phyloP scores from a whole-genome alignment of 805 yeast genomes.

The Metschnikowia colocasiae region DNA sequence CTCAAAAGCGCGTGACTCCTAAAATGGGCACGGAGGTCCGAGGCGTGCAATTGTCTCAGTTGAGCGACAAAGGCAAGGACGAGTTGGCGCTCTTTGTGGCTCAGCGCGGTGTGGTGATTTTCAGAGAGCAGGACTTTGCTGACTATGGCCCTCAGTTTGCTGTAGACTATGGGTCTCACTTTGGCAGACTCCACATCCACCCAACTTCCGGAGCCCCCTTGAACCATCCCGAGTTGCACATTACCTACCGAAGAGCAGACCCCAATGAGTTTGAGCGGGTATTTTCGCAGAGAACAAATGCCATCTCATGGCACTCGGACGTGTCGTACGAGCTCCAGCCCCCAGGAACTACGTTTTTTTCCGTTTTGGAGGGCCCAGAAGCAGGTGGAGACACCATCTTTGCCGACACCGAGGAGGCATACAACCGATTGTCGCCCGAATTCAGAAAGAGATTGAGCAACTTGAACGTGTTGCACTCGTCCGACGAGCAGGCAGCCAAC shows the following conservation, averaged over 20 bases:
- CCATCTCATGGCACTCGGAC: constrained; percentile 65
- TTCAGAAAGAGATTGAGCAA: constrained; percentile 57
- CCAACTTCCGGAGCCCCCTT: constrained; percentile 71
- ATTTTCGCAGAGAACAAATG: constrained; percentile 28
- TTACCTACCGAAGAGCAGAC: constrained; percentile 20
- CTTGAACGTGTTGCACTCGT: constrained; percentile 65
- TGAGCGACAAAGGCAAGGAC: constrained; percentile 54
- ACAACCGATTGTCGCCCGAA: constrained; percentile 63
- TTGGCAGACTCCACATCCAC: constrained; percentile 70
- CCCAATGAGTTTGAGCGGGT: constrained; percentile 18
- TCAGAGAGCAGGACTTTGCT: constrained; percentile 60
- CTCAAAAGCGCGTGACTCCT: constrained; percentile 52
- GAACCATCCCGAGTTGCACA: constrained; percentile 23
- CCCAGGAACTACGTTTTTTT: constrained; percentile 66
- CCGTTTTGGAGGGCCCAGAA: constrained; percentile 54
- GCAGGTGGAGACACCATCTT: constrained; percentile 79
- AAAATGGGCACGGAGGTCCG: constrained; percentile 63
- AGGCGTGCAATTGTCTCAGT: constrained; percentile 56
- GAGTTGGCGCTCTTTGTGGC: constrained; percentile 69
- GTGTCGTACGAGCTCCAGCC: constrained; percentile 72
- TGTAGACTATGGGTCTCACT: constrained; percentile 56
- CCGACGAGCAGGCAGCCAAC: constrained; percentile 63
- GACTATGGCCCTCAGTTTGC: constrained; percentile 45
- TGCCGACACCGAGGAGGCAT: constrained; percentile 69
- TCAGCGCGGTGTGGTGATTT: constrained; percentile 64